Evolutionary conservation across 2,329 filamentous ascomycete species (phyloP).

Genomic region (Penicillium sp.): DNA sequence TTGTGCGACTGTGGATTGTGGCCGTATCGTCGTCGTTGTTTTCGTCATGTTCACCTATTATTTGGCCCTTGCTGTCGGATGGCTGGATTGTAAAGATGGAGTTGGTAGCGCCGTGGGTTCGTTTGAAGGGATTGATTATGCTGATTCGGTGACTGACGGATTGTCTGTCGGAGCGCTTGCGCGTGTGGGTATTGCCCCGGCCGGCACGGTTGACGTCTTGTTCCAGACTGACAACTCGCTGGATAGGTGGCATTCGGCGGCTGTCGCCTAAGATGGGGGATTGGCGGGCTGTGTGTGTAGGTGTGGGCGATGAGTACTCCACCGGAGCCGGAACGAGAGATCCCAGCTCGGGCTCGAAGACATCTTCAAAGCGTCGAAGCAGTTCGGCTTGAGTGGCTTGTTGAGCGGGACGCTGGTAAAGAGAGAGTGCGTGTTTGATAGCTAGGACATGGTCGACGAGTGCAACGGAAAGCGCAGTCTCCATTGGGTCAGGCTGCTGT

Average conservation of each 20-base stretch:
- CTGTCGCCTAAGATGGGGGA: conserved; percentile 29
- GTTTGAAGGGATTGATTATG: conserved; percentile 46
- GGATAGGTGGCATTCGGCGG: conserved; percentile 22
- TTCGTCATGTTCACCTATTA: conserved; percentile 19
- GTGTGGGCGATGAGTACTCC: conserved; percentile 29
- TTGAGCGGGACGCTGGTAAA: conserved; percentile 63
- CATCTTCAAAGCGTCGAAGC: conserved; percentile 38
- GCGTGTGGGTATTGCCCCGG: conserved; percentile 29
- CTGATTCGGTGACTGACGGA: conserved; percentile 43
- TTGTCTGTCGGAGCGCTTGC: conserved; percentile 36
- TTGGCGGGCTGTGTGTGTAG: conserved; percentile 45
- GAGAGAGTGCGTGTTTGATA: conserved; percentile 74
- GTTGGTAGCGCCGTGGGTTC: conserved; percentile 36
- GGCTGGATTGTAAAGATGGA: conserved; percentile 38
- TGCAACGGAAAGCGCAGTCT: conserved; percentile 78
- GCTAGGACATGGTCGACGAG: conserved; percentile 86
- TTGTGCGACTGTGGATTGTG: conserved; percentile 39
- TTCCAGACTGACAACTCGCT: conserved; percentile 36
- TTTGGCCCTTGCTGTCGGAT: conserved; percentile 25
- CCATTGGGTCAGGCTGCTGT: conserved; percentile 55
- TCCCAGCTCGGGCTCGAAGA: conserved; percentile 62
- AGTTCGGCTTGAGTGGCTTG: conserved; percentile 42
- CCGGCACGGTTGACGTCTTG: conserved; percentile 35
- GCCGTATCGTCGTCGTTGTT: conserved; percentile 35
- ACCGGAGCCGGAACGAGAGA: conserved; percentile 52